Conservation (phyloP, 1,139 yeast species). For the Pichia sp. region DNA sequence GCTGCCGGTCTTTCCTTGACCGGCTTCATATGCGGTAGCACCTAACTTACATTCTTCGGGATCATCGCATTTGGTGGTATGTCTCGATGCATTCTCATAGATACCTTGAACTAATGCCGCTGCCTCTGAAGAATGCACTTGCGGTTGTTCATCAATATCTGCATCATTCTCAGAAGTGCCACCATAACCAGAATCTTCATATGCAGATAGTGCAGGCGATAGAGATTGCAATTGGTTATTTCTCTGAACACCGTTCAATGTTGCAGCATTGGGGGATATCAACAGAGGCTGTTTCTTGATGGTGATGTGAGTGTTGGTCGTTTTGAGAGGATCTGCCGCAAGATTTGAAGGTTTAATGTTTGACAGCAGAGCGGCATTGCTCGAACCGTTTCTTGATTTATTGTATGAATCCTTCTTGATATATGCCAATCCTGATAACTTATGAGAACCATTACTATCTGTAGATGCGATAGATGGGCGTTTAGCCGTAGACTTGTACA, state of each 20-base stretch:
- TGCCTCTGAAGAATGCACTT: conserved; percentile 42
- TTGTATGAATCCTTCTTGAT: conserved; percentile 9
- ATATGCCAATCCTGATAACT: conserved; percentile 2
- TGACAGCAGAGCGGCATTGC: conserved; percentile 18
- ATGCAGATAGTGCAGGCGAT: not conserved
- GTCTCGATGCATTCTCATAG: conserved; percentile 21
- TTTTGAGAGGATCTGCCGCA: conserved; percentile 76
- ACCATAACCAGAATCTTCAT: conserved; percentile 19
- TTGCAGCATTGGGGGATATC: conserved; percentile 1
- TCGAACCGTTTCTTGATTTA: conserved; percentile 7
- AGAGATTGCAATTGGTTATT: conserved; percentile 3
- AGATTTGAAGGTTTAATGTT: conserved; percentile 53
- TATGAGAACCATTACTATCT: not conserved
- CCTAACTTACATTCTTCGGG: conserved; percentile 5
- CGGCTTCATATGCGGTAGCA: not conserved
- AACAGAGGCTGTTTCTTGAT: conserved; percentile 46
- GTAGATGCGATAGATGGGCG: not conserved
- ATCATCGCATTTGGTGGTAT: conserved; percentile 8
- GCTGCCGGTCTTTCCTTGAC: not conserved
- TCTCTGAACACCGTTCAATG: not conserved
- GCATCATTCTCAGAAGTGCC: conserved; percentile 25
- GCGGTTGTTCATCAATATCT: conserved; percentile 1
- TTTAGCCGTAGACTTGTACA: conserved; percentile 22
- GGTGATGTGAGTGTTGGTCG: conserved; percentile 62
- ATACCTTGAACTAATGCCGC: conserved; percentile 36